Evolutionary conservation across 225 moss, liverwort and hornwort genomes (phyloP), one percentile per base, ranked within the genome.

Genomic region (Asterella californica): DNA sequence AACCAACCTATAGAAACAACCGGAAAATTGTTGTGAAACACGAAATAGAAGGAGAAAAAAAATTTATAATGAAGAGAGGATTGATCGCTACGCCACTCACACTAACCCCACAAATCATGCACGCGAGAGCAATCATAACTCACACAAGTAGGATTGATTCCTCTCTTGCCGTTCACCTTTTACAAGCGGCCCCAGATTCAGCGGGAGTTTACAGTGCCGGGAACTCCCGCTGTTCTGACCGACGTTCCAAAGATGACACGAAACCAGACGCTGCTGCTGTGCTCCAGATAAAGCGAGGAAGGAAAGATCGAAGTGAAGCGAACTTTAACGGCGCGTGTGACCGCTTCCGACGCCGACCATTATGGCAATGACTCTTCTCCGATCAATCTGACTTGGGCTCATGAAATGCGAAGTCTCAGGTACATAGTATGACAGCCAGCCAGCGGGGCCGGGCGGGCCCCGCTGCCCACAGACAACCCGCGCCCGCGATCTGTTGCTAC

Each of bases 271-370:
- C 55, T 15, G 55, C 67, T 25, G 71, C 47, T 42, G 7, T 71
- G 42, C 71, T 71, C 48, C 48, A 47, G 27, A 25, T 27, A 47
- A 36, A 67, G 36, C 36, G 32, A 67, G 67, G 4, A 17, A 48
- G 32, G 14, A 46, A 47, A 24, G 53, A 74, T 74, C 74, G 52
- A 74, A 64, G 64, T 34, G 19, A 68, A 22, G n/a, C 25, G 71
- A 48, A 71, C 47, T 76, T 76, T 59, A 76, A 76, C 75, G 75
- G 75, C 75, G 75, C 55, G 57, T 76, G 83, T 83, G 70, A 71
- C 57, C 47, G 0, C 17, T 32, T 34, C 34, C 50, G 78, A 79
- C 83, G 75, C 59, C 75, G 75, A 59, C 57, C 33, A 76, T 74
- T 52, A 74, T 37, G 75, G 37, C 30, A 37, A 38, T 33, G 57